These are phyloP conservation scores for Tricholoma matsutake DNA, from an alignment of 768 basidiomycete species.

Conservation along the genomic window DNA sequence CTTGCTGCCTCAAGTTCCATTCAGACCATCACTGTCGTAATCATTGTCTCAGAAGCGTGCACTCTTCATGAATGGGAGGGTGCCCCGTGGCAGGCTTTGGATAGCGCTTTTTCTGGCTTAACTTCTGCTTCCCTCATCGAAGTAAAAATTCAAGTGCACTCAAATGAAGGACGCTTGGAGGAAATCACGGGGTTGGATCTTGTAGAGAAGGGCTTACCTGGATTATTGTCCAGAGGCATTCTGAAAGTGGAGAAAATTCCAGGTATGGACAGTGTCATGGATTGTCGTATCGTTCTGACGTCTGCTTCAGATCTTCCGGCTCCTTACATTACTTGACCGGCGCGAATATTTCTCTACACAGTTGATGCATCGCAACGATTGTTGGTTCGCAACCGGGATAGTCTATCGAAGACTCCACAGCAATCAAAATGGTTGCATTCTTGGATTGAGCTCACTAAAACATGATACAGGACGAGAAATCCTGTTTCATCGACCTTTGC, in stretches of 20 bases:
- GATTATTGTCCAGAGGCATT: neutral
- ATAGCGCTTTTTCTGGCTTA: neutral
- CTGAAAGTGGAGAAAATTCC: neutral
- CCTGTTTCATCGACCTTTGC: neutral
- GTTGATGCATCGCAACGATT: neutral
- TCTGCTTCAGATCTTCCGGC: constrained; percentile 1
- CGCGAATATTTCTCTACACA: neutral
- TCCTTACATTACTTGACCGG: neutral
- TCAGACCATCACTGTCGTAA: neutral
- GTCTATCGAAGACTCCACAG: too few species aligned
- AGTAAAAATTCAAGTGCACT: neutral
- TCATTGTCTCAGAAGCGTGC: neutral
- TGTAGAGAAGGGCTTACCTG: neutral
- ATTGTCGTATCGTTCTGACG: neutral
- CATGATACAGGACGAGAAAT: neutral
- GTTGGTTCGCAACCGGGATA: neutral
- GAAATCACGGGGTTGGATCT: constrained; percentile 2
- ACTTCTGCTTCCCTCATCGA: neutral
- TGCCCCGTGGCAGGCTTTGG: neutral
- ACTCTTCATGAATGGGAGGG: neutral
- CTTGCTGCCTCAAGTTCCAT: neutral
- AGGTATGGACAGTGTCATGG: neutral
- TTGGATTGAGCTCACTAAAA: neutral
- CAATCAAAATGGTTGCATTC: neutral
- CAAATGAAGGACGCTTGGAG: neutral